Evolutionary conservation across 2,329 filamentous ascomycete species (phyloP), one percentile per base, ranked within the genome.

Genomic region (Phaeosphaeriaceae sp.): DNA sequence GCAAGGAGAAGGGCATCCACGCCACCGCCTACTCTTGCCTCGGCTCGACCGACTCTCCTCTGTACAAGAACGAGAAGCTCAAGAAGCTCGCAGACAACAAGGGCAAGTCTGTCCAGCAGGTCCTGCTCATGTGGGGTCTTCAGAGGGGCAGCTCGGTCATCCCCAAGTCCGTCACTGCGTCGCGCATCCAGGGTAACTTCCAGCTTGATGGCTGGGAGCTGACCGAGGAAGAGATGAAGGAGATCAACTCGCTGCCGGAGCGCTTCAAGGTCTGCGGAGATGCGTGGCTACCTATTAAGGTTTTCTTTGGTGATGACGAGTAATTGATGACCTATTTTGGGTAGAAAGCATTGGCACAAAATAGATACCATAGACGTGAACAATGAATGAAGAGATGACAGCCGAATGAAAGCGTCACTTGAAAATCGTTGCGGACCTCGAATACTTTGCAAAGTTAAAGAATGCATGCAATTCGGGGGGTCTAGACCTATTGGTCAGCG

Each of bases 271-370:
- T 79, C 61, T 95, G 91, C 72, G 85, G 84, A 36, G 92, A 94
- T 74, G 79, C 73, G 25, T 94, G 90, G 88, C 74, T 92, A 70
- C 91, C 91, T 0, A 78, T 91, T 60, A 89, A 88, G 83, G 90
- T 94, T 36, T 95, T 95, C 84, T 92, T 92, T 74, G 90, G 90
- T 7, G 90, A 93, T 69, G 90, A 93, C 71, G 90, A 93, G 81
- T 93, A 75, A n/a, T n/a, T n/a, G 53, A 48, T 24, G 5, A 48
- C 42, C 13, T 7, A 3, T 1, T 49, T 2, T 10, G 19, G 13
- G 33, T 31, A 31, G 7, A 11, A 31, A 36, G 13, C 31, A 36
- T 7, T 13, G 31, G 31, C 31, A 36, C 31, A 36, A 36, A 36
- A 22, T 50, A 22, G 31, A 25, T 20, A 20, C 31, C 19, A n/a